A percentile compares a stretch with the other conserved stretches of the same genome.
These are phyloP conservation scores for Monilinia aucupariae DNA, from an alignment of 2,329 filamentous ascomycete species.

Conservation along the genomic window DNA sequence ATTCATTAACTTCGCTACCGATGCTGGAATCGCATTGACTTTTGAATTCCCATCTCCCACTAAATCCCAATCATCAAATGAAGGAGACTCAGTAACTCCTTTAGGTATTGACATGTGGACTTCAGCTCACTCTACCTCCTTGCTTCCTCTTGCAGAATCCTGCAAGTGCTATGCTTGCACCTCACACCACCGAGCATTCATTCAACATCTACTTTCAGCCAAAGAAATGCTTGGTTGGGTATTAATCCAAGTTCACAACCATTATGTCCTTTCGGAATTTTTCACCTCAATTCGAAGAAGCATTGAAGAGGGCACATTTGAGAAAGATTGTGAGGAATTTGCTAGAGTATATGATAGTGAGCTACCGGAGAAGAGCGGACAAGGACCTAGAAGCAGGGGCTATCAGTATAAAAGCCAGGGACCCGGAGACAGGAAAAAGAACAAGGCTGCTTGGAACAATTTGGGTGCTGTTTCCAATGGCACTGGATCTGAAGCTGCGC, in stretches of 20 bases:
- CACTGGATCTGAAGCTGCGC: slow-evolving; percentile 24
- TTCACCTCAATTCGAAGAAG: slow-evolving; percentile 64
- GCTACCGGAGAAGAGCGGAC: slow-evolving; percentile 68
- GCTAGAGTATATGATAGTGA: slow-evolving; percentile 57
- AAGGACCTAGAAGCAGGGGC: slow-evolving; percentile 72
- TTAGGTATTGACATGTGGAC: slow-evolving; percentile 79
- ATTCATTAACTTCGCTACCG: slow-evolving; percentile 68
- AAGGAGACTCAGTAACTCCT: slow-evolving; percentile 37
- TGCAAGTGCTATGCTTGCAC: slow-evolving; percentile 82
- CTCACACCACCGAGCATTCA: slow-evolving; percentile 76
- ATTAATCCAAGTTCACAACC: slow-evolving; percentile 87
- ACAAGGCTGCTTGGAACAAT: slow-evolving; percentile 57
- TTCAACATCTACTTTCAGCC: slow-evolving; percentile 80
- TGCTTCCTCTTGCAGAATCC: slow-evolving; percentile 53
- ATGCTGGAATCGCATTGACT: slow-evolving; percentile 76
- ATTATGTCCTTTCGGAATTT: slow-evolving; percentile 65
- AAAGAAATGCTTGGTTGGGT: slow-evolving; percentile 98
- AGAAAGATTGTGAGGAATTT: slow-evolving; percentile 44
- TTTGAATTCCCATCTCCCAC: slow-evolving; percentile 63
- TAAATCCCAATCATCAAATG: slow-evolving; percentile 3
- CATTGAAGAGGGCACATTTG: slow-evolving; percentile 57
- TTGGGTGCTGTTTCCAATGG: slow-evolving; percentile 37
- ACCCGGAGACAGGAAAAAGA: slow-evolving; percentile 58
- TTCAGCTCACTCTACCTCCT: slow-evolving; percentile 52
- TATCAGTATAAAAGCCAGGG: slow-evolving; percentile 73